Evolutionary conservation across 2,329 filamentous ascomycete genomes (phyloP).

Genomic region (Fusarium cyanostomum): DNA sequence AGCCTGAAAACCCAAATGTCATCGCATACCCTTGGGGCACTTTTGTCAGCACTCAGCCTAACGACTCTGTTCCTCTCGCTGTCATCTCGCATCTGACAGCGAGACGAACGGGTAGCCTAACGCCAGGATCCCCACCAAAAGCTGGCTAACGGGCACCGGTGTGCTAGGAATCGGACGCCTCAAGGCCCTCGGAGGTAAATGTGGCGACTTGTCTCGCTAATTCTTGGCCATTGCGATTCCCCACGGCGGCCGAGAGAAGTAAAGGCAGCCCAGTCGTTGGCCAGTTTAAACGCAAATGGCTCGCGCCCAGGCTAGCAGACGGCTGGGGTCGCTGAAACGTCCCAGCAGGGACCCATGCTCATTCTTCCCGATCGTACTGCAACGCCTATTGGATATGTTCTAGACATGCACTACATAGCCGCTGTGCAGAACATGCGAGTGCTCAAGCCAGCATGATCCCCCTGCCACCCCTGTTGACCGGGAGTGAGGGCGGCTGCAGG

Average conservation of each 20-base stretch:
- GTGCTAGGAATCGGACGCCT: slow-evolving; percentile 33
- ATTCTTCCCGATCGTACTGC: slow-evolving; percentile 38
- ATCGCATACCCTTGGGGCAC: slow-evolving; percentile 19
- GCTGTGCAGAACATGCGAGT: slow-evolving; percentile 55
- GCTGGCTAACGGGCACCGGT: slow-evolving; percentile 41
- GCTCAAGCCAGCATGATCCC: slow-evolving; percentile 48
- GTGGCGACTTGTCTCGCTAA: slow-evolving; percentile 38
- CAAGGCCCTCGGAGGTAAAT: slow-evolving; percentile 36
- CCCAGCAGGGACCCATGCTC: slow-evolving; percentile 42
- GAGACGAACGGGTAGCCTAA: slow-evolving; percentile 48
- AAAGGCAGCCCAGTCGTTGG: slow-evolving; percentile 28
- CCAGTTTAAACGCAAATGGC: slow-evolving; percentile 31
- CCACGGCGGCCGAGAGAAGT: slow-evolving; percentile 28
- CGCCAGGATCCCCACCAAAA: slow-evolving; percentile 43
- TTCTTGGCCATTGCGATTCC: slow-evolving; percentile 36
- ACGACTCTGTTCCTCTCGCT: slow-evolving; percentile 27
- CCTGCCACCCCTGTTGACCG: slow-evolving; percentile 39
- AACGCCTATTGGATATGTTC: slow-evolving; percentile 47
- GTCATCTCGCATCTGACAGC: slow-evolving; percentile 44
- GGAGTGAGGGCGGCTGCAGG: slow-evolving; percentile 44
- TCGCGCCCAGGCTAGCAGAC: slow-evolving; percentile 27
- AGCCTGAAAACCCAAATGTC: slow-evolving; percentile 29
- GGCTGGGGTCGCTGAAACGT: slow-evolving; percentile 45
- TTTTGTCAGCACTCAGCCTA: slow-evolving; percentile 34
- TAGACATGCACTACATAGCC: slow-evolving; percentile 52